phyloP scores from a whole-genome alignment of 495 filamentous ascomycete species.

The Penicillium silybi region DNA sequence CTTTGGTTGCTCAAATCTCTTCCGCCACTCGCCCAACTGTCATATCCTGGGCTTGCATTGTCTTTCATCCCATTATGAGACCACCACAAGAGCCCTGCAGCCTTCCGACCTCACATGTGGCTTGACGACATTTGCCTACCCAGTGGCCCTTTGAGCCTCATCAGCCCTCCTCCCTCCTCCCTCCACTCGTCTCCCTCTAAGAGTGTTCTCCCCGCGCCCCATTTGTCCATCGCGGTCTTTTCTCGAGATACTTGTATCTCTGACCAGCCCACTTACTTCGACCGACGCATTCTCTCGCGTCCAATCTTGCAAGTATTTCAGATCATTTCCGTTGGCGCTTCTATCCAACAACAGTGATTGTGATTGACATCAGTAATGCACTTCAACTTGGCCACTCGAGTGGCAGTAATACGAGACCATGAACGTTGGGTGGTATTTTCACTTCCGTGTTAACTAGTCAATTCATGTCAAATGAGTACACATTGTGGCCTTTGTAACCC shows the following conservation, averaged over 20 bases:
- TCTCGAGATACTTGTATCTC: not conserved
- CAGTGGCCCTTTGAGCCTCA: not conserved
- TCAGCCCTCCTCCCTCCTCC: not conserved
- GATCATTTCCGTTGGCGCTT: not conserved
- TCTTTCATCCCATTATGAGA: not conserved
- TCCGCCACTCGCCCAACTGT: not conserved
- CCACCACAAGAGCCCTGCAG: not conserved
- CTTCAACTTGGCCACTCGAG: not conserved
- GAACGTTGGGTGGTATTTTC: not conserved
- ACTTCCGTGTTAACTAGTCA: not conserved
- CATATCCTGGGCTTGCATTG: not conserved
- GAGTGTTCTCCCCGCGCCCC: not conserved
- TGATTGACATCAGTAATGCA: not conserved
- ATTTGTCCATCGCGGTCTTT: not conserved
- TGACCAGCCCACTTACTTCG: too few species aligned
- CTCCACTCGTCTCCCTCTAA: not conserved
- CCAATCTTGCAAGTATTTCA: slow-evolving; percentile 2
- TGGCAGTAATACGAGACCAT: not conserved
- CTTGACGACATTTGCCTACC: not conserved
- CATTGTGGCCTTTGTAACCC: not conserved
- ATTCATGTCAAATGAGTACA: not conserved
- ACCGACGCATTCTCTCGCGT: not conserved
- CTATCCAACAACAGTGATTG: not conserved
- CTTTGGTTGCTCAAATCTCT: not conserved
- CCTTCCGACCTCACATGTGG: not conserved